Evolutionary conservation across 2,329 filamentous ascomycete genomes (phyloP).

Genomic region (Drechmeria coniospora): DNA sequence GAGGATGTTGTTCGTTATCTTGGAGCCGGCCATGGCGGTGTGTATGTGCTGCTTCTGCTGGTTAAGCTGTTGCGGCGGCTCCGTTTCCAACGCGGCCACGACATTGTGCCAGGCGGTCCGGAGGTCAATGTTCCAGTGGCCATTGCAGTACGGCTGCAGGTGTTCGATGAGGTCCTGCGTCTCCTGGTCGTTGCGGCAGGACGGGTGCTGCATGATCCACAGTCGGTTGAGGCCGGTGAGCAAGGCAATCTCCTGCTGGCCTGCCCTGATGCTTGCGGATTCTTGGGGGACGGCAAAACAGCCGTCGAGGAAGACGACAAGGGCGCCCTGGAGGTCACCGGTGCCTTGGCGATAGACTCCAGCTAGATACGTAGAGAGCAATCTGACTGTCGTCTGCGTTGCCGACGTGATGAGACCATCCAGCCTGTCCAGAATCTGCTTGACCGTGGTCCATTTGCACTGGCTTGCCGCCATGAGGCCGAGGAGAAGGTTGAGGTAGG

Average conservation of each 20-base stretch:
- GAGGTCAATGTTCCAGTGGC: conserved; percentile 60
- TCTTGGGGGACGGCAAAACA: conserved; percentile 32
- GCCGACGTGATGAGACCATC: conserved; percentile 25
- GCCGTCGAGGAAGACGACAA: conserved; percentile 48
- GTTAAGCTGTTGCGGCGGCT: conserved; percentile 51
- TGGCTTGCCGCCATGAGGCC: conserved; percentile 55
- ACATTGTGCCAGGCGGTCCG: conserved; percentile 65
- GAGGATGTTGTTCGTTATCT: conserved; percentile 57
- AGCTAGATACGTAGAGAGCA: conserved; percentile 54
- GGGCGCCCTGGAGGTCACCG: conserved; percentile 54
- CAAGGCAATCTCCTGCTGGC: conserved; percentile 48
- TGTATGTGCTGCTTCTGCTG: conserved; percentile 68
- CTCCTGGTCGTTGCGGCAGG: conserved; percentile 39
- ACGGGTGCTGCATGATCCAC: conserved; percentile 54
- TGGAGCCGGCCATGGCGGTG: conserved; percentile 53
- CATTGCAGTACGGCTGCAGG: conserved; percentile 50
- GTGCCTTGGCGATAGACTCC: conserved; percentile 65
- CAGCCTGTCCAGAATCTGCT: conserved; percentile 38
- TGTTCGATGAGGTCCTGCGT: conserved; percentile 47
- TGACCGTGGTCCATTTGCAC: conserved; percentile 53
- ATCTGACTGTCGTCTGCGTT: conserved; percentile 23
- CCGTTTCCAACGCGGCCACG: conserved; percentile 48
- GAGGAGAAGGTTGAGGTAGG: conserved; percentile 56
- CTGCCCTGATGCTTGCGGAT: conserved; percentile 27
- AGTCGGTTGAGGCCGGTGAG: conserved; percentile 53